Conservation (phyloP, 441 rosid species). For the Breynia disticha region DNA sequence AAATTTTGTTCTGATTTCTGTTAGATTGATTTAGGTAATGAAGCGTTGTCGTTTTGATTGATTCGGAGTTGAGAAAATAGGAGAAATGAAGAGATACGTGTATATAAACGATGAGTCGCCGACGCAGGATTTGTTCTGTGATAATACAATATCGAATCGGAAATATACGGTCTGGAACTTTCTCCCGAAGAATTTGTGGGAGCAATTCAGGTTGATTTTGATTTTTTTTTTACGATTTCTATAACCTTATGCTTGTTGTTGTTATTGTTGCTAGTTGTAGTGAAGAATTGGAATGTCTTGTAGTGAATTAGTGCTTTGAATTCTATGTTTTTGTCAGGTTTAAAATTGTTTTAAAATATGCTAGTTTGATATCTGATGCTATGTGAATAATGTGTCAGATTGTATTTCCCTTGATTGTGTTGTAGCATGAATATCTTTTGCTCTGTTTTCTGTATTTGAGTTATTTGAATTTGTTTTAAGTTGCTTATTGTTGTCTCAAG, state of each 20-base stretch:
- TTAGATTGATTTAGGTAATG: neutral
- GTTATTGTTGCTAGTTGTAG: too few species aligned
- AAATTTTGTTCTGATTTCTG: neutral
- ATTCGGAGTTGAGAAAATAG: neutral
- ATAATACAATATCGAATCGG: constrained; percentile 81
- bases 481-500: too few species aligned
- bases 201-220: constrained; percentile 76
- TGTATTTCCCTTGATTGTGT: too few species aligned
- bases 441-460: too few species aligned
- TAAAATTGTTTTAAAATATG: too few species aligned
- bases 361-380: too few species aligned
- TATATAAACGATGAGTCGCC: constrained; percentile 76
- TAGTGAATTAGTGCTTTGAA: too few species aligned
- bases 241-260: constrained; percentile 2
- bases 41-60: neutral
- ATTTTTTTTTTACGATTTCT: constrained; percentile 6
- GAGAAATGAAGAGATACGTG: constrained; percentile 75
- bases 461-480: too few species aligned
- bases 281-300: too few species aligned
- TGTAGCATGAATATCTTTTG: too few species aligned
- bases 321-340: too few species aligned
- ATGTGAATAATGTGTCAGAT: too few species aligned
- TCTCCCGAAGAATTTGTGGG: constrained; percentile 86
- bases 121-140: constrained; percentile 49
- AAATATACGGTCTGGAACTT: constrained; percentile 84